Evolutionary conservation across 208 protist species (phyloP), one percentile per base, ranked within the genome.

Genomic region (Trypanosoma lewisi): DNA sequence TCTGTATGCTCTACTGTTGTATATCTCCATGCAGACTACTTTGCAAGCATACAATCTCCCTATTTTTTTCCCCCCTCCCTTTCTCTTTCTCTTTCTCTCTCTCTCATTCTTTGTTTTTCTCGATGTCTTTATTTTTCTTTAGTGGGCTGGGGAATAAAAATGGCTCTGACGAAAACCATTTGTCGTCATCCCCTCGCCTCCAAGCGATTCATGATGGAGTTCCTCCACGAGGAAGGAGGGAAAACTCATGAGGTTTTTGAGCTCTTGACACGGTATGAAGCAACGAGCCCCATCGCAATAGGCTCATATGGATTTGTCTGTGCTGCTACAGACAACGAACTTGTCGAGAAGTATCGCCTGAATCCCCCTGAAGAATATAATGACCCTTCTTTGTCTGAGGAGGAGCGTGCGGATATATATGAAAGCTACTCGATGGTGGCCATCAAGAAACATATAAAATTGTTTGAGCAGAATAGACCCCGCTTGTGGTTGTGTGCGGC

Each of bases 401-500:
- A 90, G 48, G 88, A 94, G 37, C 44, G 56, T 17, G 67, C 75
- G 17, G 83, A 85, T 16, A 61, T 94, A 5, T 82, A 87, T 58
- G 78, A 92, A 34, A 59, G 23, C 49, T 31, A 59, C 66, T 90
- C 85, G 28, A 77, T 82, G 25, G 85, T 94, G 25, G 88, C 88
- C 0, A 58, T 94, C 14, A 94, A 94, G 70, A 94, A 94, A 61
- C 68, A 90, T 25, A 59, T 61, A 11, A 66, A 87, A 14, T 70
- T 94, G 16, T 94, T 94, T 54, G 82, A 91, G 58, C 48, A 77
- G 57, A 87, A 86, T 57, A 77, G 88, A 53, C 80, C 88, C 6
- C 84, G 88, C 57, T 82, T 90, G 84, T 94, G 88, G 85, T 75
- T 94, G 50, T 92, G 88, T 48, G 88, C 85, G 17, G 80, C 83